Base-by-base conservation (phyloP, 2,329 filamentous ascomycete genomes). In the Cladosporium colombiae region DNA sequence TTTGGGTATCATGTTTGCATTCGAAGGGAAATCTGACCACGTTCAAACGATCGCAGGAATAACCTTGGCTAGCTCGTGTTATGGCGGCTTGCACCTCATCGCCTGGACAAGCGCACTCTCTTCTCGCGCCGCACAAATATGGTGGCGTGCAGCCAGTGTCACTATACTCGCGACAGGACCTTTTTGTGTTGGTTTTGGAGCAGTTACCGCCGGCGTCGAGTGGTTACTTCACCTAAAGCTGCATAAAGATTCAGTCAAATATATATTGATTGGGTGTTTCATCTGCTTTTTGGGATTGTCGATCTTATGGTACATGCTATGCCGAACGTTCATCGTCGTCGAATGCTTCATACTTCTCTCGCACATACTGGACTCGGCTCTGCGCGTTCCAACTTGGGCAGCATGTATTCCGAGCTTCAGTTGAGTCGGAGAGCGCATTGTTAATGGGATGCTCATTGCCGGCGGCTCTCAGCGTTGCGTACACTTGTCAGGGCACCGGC, bases 301-400 rank as follows among this genome's bases (percentile, higher is more conserved):
- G 3, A 4, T 57, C 31, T 2, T 49, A 13, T 62, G 60, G 60
- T 62, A 62, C 21, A 37, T n/a, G 1, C 7, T 62, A 1, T 62
- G 60, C 7, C 60, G 60, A 7, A n/a, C 46, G 1, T 62, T 62
- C 46, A 35, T 62, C 33, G 46, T 62, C 29, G 31, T 62, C 23
- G 60, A 62, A 40, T 52, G 60, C 21, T 40, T 62, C 60, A 62
- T 62, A 2, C 29, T 52, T 5, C 18, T 62, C 10, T 29, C 31
- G 16, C 60, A 62, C 13, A 62, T 53, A 16, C 60, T 46, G 31
- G 46, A 52, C 5, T 37, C 44, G 18, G 44, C 60, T 35, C 11
- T 62, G 5, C 25, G 29, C 5, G 60, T 62, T 3, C 60, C 60
- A 4, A 62, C 37, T 4, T 62, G 60, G 60, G 27, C 60, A 16